Evolutionary conservation across 2,329 filamentous ascomycete genomes (phyloP), one percentile per base, ranked within the genome.

Genomic region (Pseudofabraea citricarpa): DNA sequence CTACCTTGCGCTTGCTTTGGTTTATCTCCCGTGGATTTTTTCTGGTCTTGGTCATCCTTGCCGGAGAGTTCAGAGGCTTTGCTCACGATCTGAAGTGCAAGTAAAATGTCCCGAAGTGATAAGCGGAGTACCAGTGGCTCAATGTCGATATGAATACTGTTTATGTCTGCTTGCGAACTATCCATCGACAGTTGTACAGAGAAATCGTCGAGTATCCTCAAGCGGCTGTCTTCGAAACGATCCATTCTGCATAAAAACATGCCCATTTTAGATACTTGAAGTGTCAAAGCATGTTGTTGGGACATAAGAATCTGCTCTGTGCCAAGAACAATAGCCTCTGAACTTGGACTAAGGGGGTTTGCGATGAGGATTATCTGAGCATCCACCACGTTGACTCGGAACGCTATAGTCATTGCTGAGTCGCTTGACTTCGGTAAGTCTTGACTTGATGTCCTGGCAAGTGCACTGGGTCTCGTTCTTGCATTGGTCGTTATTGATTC

Each of bases 221-320:
- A 74, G 27, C 89, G 81, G 31, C 85, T 90, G 3, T 87, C 90
- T 54, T 98, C 91, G 55, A 97, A 97, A 50, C 83, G 87, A 64
- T 99, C 94, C 93, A 99, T 98, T 10, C 93, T 86, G 61, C 94
- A 98, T 23, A 98, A 67, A 63, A 96, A 99, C 93, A 99, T 98
- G 55, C 93, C 93, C 41, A 97, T 79, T 59, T 97, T 84, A 6
- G 89, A 90, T 3, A 98, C 81, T 60, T 98, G 91, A 59, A 99
- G 77, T 1, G 93, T 96, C 54, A 94, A 77, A 7, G 91, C 88
- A 68, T 97, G 89, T 63, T 98, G 94, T 56, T 95, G 87, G 2
- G 91, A 95, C 9, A 97, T 75, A 2, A 97, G 74, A 10, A 97
- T 81, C 62, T 98, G 90, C 61, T 96, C 95, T 2, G 90, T 95